Percentiles rank a stretch among this genome's conserved stretches.
Evolutionary conservation across 169 alveolate genomes (phyloP).

Genomic region (Plasmodium gallinaceum): DNA sequence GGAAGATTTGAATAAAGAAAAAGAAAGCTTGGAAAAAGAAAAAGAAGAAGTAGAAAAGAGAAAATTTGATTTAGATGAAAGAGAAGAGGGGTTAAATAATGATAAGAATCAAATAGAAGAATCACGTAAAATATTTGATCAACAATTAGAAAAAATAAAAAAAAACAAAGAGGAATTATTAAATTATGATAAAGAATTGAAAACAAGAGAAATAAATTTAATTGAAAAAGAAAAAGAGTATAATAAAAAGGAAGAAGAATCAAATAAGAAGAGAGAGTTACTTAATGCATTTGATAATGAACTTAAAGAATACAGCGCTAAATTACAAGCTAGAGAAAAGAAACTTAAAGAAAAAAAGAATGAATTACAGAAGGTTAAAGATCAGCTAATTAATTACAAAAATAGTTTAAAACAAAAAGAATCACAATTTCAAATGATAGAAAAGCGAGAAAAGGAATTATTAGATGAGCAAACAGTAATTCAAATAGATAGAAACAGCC

Average conservation of each 20-base stretch:
- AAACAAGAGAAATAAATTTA: slow-evolving; percentile 43
- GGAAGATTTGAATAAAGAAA: slow-evolving; percentile 72
- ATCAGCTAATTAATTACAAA: slow-evolving; percentile 63
- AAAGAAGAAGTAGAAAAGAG: slow-evolving; percentile 64
- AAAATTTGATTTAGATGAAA: slow-evolving; percentile 53
- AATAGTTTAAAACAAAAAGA: slow-evolving; percentile 71
- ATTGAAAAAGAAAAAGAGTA: slow-evolving; percentile 61
- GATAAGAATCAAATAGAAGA: slow-evolving; percentile 66
- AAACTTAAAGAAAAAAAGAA: slow-evolving; percentile 64
- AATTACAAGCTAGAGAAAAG: slow-evolving; percentile 72
- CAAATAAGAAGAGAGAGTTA: slow-evolving; percentile 56
- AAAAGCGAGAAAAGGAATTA: slow-evolving; percentile 63
- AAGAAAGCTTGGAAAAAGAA: slow-evolving; percentile 62
- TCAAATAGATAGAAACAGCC: slow-evolving; percentile 64
- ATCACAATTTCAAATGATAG: slow-evolving; percentile 58
- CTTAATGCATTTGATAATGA: slow-evolving; percentile 44
- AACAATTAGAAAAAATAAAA: slow-evolving; percentile 70
- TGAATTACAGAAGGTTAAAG: slow-evolving; percentile 72
- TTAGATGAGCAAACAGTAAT: slow-evolving; percentile 69
- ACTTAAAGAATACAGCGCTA: slow-evolving; percentile 40
- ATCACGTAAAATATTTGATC: slow-evolving; percentile 72
- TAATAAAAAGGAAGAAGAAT: slow-evolving; percentile 52
- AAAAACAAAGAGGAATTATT: slow-evolving; percentile 68
- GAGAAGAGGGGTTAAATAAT: slow-evolving; percentile 54
- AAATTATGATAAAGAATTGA: slow-evolving; percentile 59